Evolutionary conservation across 1,284 basidiomycete species (phyloP).

Genomic region (Leucoagaricus sp.): DNA sequence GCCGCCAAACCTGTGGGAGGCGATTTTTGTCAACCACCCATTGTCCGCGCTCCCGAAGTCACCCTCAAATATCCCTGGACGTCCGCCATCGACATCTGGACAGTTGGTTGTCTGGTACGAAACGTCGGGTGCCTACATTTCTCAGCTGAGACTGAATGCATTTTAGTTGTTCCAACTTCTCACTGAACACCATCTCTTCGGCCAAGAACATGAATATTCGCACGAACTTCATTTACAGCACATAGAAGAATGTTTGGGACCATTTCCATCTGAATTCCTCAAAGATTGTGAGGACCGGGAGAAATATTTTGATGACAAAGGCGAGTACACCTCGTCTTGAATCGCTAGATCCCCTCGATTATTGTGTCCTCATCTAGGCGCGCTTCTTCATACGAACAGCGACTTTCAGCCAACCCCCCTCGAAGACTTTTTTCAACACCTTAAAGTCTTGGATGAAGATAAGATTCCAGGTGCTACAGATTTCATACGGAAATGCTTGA

Average conservation of each 20-base stretch:
- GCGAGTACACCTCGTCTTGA: neutral
- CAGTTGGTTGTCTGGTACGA: slow-evolving; percentile 20
- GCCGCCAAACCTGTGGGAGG: neutral
- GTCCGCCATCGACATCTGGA: no score
- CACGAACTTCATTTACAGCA: no score
- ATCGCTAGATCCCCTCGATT: no score
- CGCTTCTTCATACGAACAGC: neutral
- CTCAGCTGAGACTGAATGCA: neutral
- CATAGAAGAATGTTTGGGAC: no score
- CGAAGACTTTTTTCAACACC: neutral
- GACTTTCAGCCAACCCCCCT: neutral
- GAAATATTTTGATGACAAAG: no score
- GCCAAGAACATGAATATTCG: no score
- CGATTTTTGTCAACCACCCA: slow-evolving; percentile 1
- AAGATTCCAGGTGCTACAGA: slow-evolving; percentile 5
- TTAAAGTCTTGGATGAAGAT: slow-evolving; percentile 6
- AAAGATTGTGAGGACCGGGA: no score
- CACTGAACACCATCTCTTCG: no score
- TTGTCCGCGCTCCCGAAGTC: slow-evolving; percentile 19
- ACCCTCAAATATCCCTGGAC: slow-evolving; percentile 16
- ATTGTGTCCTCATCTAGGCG: no score
- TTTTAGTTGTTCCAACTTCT: no score
- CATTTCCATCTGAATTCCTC: no score
- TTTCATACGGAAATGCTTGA: slow-evolving; percentile 19
- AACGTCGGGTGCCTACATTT: slow-evolving; percentile 2